Evolutionary conservation across 805 yeast genomes (phyloP).

Genomic region (Naumovozyma castellii): DNA sequence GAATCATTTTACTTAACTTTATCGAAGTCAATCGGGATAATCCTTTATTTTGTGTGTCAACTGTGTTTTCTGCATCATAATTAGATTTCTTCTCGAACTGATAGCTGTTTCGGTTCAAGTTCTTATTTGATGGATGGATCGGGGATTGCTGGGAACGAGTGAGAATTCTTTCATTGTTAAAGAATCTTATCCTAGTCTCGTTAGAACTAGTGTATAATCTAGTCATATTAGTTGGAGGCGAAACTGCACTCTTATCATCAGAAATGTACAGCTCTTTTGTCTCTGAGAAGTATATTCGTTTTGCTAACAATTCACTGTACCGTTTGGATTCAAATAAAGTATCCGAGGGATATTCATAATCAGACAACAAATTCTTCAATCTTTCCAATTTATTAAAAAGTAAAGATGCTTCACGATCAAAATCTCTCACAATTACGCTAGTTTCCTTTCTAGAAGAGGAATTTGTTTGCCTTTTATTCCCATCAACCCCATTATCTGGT

Average conservation of each 20-base stretch:
- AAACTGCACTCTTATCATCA: background rate
- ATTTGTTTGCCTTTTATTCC: background rate
- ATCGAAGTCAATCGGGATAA: background rate
- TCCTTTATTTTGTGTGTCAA: background rate
- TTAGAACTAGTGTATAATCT: background rate
- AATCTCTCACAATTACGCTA: conserved; percentile 8
- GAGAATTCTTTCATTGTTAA: background rate
- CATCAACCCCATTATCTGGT: background rate
- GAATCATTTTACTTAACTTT: background rate
- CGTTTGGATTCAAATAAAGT: conserved; percentile 9
- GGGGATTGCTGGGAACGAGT: background rate
- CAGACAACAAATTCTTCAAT: conserved; percentile 17
- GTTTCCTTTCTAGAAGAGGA: conserved; percentile 1
- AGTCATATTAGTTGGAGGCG: background rate
- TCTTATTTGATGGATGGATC: background rate
- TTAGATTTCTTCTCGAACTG: background rate
- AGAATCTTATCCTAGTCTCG: background rate
- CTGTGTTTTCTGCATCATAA: background rate
- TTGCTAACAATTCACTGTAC: conserved; percentile 9
- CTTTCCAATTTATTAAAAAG: conserved; percentile 17
- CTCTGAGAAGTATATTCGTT: background rate
- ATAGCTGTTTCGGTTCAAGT: background rate
- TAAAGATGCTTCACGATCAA: conserved; percentile 20
- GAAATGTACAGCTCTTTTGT: background rate
- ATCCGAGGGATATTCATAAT: conserved; percentile 21